Base-by-base conservation (phyloP, 1,139 yeast genomes). In the Eremothecium cymbalariae region DNA sequence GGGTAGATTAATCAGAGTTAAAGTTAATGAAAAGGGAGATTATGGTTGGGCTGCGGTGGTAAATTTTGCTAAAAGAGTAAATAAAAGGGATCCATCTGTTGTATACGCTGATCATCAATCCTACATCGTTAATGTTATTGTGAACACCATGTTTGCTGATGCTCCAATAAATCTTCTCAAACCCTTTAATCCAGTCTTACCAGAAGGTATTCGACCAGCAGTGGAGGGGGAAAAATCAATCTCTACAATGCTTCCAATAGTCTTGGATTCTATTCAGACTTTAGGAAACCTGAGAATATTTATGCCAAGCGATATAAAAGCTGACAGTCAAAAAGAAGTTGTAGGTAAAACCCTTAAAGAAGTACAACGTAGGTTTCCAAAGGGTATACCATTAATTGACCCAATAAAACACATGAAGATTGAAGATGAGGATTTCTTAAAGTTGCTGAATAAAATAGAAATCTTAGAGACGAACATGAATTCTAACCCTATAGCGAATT, bases 1-100 rank as follows among this genome's bases (percentile, higher is more conserved):
- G 18, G 99, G 99, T 24, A 73, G 98, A 59, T 70, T 93, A 39
- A 64, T 88, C 29, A 76, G 77, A 48, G 74, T 93, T 13, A 70
- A 70, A 38, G 44, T 62, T 34, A 53, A 44, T 22, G 59, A 71
- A 11, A 65, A 64, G 11, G 52, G 61, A 43, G 83, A 86, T 45
- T 93, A 86, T 55, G 96, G 95, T 8, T 93, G 98, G 98, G 96
- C 90, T 37, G 82, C 84, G 57, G 90, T 88, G 14, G 77, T 84
- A 6, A 73, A 77, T 25, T 83, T 78, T 50, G 68, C 72, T 32
- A 86, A 85, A 58, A 72, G 97, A 57, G 63, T 62, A 18, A 72
- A 67, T 47, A 77, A 74, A 53, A 67, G 77, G 52, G 69, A 70
- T 41, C 69, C 74, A 20, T 50, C 68, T 11, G 70, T 67, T 41